Evolutionary conservation across 2,329 filamentous ascomycete genomes (phyloP), one percentile per base, ranked within the genome.

Genomic region (Reticulascus tulasneorum): DNA sequence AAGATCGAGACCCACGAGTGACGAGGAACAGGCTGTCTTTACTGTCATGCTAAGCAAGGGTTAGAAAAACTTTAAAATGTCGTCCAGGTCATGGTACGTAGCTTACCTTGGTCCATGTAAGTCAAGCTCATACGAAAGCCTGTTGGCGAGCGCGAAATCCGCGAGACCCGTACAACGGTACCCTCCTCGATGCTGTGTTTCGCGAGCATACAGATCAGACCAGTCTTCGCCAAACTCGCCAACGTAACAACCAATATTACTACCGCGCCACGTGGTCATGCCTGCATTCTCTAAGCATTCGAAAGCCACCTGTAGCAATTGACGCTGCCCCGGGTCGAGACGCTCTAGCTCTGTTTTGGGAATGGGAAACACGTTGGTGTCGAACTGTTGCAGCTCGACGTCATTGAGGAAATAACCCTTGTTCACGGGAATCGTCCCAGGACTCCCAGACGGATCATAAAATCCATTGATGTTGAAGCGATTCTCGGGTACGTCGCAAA

Each of bases 21-120:
- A 55, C 4, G 62, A 56, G 0, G 63, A 66, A 31, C 65, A 65
- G 3, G 56, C 66, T 1, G 66, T 68, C n/a, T 59, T 54, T 7
- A 66, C 47, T 2, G 48, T 48, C 22, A 51, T 41, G 19, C 54
- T 54, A 23, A 11, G 10, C 17, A 11, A 31, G 9, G n/a, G 9
- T 37, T n/a, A 26, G 29, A 11, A 16, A 29, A 9, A 9, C n/a
- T 16, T 2, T n/a, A n/a, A n/a, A n/a, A n/a, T n/a, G n/a, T n/a
- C n/a, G n/a, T n/a, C n/a, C n/a, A n/a, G n/a, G n/a, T n/a, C n/a
- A n/a, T 17, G n/a, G 7, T 10, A 8, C n/a, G 9, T 12, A 16
- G 38, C 47, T 24, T 23, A 56, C 55, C 54, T 54, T 1, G 59
- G 59, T 0, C 59, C 60, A 3, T 35, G 52, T 4, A 64, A 37